Base-by-base conservation (phyloP, 208 protist genomes). In the Strigomonas galati region DNA sequence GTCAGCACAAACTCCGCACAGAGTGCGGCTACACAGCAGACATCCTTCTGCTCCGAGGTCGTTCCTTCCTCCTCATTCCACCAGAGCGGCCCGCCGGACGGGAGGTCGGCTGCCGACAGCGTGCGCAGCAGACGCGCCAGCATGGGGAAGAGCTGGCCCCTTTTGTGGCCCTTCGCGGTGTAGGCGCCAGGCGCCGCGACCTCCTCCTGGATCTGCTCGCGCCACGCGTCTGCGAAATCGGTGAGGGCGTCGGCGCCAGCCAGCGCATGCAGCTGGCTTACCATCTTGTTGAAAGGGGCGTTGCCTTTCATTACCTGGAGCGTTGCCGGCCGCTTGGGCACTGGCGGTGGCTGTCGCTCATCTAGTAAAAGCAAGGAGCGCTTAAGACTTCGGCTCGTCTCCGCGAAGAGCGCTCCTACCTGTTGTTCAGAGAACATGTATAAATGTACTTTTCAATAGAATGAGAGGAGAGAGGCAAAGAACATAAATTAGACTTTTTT, bases 291-390 rank as follows among this genome's bases (percentile, higher is more conserved):
- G 30, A 21, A 59, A 5, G 15, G n/a, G 14, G 17, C 24, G 17
- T n/a, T 59, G 26, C 30, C 30, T 31, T 31, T 56, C 26, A 28
- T n/a, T 26, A 10, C 30, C 21, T 28, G 7, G 14, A 10, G n/a
- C 7, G 49, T 4, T 54, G 49, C n/a, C 49, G 49, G n/a, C 14
- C 23, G n/a, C 14, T 14, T 4, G 3, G 26, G 49, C n/a, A 14
- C 7, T 28, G 26, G 14, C 30, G 14, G 21, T 5, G 24, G 23
- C 54, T 59, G 54, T 31, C 54, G 54, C 54, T 59, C 54, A 24
- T 59, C 27, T 21, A 69, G 21, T 37, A 63, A 40, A 26, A 40
- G 60, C 17, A 66, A 58, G 61, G 68, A 62, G 5, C 21, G 44
- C 30, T 49, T 57, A 31, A 66, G 64, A 9, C 15, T n/a, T 4